Evolutionary conservation across 164 flowering plant species (phyloP), one percentile per base, ranked within the genome.

Genomic region (Dillenia turbinata): DNA sequence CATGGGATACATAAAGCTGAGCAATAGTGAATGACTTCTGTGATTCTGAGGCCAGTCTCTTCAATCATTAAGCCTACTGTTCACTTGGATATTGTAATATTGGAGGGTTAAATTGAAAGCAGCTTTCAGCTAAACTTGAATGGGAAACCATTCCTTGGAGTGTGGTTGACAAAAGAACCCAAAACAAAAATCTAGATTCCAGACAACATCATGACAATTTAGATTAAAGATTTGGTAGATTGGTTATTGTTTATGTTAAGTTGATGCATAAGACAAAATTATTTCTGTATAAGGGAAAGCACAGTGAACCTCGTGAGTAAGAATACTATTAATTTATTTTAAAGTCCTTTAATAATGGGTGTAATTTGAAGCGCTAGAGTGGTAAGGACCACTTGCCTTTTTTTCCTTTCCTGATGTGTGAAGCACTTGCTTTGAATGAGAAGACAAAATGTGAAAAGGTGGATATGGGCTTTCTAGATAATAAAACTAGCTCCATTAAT

Each of bases 141-240:
- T 1, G 33, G 33, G 33, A 26, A 26, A 26, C 33, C 33, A 26
- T 26, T 26, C 33, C 2, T 26, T 26, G 33, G 10, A 53, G n/a
- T 24, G 56, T 57, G 15, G 45, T 47, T 54, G 60, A 63, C 46
- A 26, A 16, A 51, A 47, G 47, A 51, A 56, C 19, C 61, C 9
- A 17, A 48, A 54, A 72, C 9, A 19, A 40, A 64, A 61, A 70
- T 62, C 65, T 57, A 26, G 33, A 26, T 19, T 19, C 22, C 22
- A 53, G 72, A 70, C 72, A 73, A 17, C 69, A 70, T 76, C 33
- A 70, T 73, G 70, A 62, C 70, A 69, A 66, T 44, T 40, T 1
- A 44, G 56, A 49, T 56, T 60, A 53, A 56, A 54, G 22, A 49
- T 61, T 50, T 26, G 33, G 33, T 26, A 26, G 33, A 26, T 26